Evolutionary conservation across 352 stramenopile genomes (phyloP).

Genomic region (Phytophthora crassamura): DNA sequence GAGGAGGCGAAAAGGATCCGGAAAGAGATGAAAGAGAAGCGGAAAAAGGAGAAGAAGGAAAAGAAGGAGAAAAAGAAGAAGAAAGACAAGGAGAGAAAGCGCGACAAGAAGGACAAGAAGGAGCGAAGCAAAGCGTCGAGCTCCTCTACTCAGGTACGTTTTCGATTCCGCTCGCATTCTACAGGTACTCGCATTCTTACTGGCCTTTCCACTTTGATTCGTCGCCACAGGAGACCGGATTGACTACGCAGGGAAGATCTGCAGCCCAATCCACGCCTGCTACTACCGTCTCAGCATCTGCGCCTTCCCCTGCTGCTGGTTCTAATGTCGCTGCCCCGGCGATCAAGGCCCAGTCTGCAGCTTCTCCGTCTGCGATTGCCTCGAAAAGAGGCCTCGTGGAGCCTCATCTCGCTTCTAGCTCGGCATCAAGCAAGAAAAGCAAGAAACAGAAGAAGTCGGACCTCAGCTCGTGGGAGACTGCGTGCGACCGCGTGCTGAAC

Average conservation of each 20-base stretch:
- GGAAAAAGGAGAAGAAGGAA: constrained; percentile 73
- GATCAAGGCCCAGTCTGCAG: constrained; percentile 9
- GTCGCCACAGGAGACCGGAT: constrained; percentile 22
- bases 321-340: not conserved
- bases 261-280: not conserved
- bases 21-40: constrained; percentile 65
- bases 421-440: constrained; percentile 53
- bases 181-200: not conserved
- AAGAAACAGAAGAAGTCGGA: constrained; percentile 86
- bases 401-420: constrained; percentile 29
- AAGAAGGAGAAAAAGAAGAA: constrained; percentile 79
- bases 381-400: constrained; percentile 49
- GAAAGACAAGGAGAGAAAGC: constrained; percentile 64
- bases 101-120: constrained; percentile 63
- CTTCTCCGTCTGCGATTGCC: constrained; percentile 20
- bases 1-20: constrained; percentile 40
- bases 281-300: not conserved
- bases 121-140: constrained; percentile 46
- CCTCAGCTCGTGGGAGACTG: constrained; percentile 72
- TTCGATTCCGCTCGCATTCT: not conserved
- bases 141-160: constrained; percentile 30
- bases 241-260: constrained; percentile 2
- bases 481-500: constrained; percentile 76
- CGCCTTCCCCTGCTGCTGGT: not conserved
- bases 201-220: constrained; percentile 6